These are phyloP conservation scores for Sanghuangporus sanghuang DNA, from an alignment of 1,284 basidiomycete genomes.

Conservation along the genomic window DNA sequence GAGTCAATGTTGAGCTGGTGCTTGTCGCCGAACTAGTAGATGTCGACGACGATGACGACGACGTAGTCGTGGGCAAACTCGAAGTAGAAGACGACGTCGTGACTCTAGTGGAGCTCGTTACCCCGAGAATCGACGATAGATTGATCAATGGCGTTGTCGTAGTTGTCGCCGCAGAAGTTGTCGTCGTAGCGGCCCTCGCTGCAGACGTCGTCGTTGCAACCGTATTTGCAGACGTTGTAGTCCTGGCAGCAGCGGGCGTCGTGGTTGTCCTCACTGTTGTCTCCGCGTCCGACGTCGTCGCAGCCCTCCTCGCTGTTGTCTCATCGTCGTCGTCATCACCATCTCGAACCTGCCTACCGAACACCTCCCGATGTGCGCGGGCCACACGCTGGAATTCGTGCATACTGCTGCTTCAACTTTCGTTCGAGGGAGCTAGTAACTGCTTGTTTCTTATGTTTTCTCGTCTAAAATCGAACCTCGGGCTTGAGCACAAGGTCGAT, in stretches of 20 bases:
- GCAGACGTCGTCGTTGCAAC: background rate
- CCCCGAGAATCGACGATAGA: background rate
- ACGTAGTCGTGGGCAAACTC: background rate
- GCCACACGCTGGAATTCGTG: conserved; percentile 11
- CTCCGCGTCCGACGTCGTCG: background rate
- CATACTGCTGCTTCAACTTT: background rate
- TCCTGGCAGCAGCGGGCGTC: background rate
- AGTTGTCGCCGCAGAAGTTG: background rate
- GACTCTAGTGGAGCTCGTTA: background rate
- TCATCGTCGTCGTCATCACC: background rate
- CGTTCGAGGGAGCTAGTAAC: background rate
- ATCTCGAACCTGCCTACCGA: background rate
- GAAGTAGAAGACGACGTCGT: conserved; percentile 8
- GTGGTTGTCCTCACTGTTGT: background rate
- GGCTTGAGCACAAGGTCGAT: background rate
- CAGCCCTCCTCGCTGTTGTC: background rate
- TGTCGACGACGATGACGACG: background rate
- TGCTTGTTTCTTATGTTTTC: background rate
- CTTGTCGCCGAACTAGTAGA: background rate
- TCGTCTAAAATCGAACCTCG: background rate
- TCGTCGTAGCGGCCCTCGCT: background rate
- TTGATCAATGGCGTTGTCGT: background rate
- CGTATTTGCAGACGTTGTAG: background rate
- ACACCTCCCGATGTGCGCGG: conserved; percentile 9
- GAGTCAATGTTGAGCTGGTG: background rate